Conservation (phyloP, 2,329 filamentous ascomycete species). For the Ascochyta pisi region DNA sequence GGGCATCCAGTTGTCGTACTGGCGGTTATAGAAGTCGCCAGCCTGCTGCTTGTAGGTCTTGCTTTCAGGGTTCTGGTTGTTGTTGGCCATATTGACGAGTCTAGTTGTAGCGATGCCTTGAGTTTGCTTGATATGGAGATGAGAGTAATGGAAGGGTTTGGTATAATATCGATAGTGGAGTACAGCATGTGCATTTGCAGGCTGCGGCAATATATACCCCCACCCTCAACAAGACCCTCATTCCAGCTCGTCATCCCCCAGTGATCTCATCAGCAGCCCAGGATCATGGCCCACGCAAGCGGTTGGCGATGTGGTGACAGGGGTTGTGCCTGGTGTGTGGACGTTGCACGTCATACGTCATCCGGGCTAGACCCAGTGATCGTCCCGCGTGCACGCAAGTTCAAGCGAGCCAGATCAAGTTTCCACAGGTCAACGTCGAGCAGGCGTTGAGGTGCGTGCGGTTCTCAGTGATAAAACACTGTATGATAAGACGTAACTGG, state of each 20-base stretch:
- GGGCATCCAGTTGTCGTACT: slow-evolving; percentile 78
- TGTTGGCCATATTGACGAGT: slow-evolving; percentile 8
- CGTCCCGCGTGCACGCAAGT: slow-evolving; percentile 23
- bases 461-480: not conserved
- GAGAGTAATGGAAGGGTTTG: not conserved
- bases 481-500: too few relatives aligned
- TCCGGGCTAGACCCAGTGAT: slow-evolving; percentile 27
- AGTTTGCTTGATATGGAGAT: not conserved
- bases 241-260: slow-evolving; percentile 13
- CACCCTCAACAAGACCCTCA: not conserved
- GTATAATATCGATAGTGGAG: not conserved
- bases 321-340: slow-evolving; percentile 6
- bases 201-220: slow-evolving; percentile 3
- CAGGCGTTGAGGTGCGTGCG: not conserved
- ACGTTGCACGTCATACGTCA: slow-evolving; percentile 22
- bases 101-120: not conserved
- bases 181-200: not conserved
- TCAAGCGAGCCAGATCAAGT: slow-evolving; percentile 16
- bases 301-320: slow-evolving; percentile 6
- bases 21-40: slow-evolving; percentile 67
- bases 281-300: slow-evolving; percentile 11
- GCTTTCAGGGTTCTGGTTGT: slow-evolving; percentile 5
- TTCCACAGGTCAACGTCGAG: slow-evolving; percentile 10
- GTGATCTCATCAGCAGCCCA: slow-evolving; percentile 20
- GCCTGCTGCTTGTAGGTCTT: slow-evolving; percentile 44